Evolutionary conservation across 192 early-diverging fungal genomes (phyloP), one percentile per base, ranked within the genome.

Genomic region (Coemansia sp.): DNA sequence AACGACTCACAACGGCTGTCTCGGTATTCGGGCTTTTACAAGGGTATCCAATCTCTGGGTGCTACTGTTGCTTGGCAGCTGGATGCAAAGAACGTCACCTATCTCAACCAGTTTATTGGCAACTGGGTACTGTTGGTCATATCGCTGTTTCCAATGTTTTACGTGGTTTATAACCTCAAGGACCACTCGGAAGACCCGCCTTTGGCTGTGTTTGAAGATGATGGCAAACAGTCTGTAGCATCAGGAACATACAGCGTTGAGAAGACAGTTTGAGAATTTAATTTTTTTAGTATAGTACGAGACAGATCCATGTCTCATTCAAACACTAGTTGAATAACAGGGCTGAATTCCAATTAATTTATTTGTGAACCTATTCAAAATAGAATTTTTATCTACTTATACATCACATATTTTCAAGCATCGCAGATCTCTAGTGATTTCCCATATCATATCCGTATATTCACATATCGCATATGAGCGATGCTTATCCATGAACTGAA

Each of bases 21-120:
- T 17, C 85, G 88, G 48, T 92, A 88, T 61, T 84, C 86, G 50
- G 93, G 92, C 7, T 93, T 90, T 83, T 95, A 95, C 88, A 95
- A 95, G 85, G 89, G 88, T 52, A 88, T 93, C 53, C 93, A 95
- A 83, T 90, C 87, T 59, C 82, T 86, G 56, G 89, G 85, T 15
- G 84, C 73, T 58, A 90, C 88, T 56, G 81, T 92, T 32, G 82
- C 87, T 0, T 88, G 88, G 85, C 86, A 88, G 60, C 72, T 90
- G 56, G 88, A 88, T 63, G 86, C 89, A 23, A 73, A 72, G 32
- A 60, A 65, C 12, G 72, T 76, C 23, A 43, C 82, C 15, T 84
- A 72, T 55, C 65, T 86, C 74, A 61, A 73, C 55, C 74, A 84
- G 60, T 73, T 85, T 10, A 79, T 87, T 27, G 77, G 81, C 5